Evolutionary conservation across 306 rosid genomes (phyloP), one percentile per base, ranked within the genome.

Genomic region (Lathyrus sativus): DNA sequence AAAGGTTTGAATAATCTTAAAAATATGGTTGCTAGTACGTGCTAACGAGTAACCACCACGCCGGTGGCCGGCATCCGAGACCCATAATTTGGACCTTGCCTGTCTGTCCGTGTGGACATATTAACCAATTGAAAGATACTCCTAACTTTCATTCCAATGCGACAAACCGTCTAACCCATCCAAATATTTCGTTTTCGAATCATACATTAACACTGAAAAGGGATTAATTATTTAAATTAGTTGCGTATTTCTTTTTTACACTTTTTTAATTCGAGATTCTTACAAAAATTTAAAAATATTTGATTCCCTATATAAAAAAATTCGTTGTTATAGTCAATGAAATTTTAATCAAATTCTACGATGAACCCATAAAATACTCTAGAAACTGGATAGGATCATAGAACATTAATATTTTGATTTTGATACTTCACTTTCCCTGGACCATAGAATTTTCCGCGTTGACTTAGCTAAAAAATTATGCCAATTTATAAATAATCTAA

Each of bases 11-110:
- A 17, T 31, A 29, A 28, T 13, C n/a, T 13, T 1, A 2, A 54
- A 17, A 58, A 8, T 58, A 4, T 11, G 9, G 22, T 29, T 31
- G 63, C 63, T n/a, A 58, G 35, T 35, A 29, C 63, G 56, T 50
- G 56, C 43, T 35, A 59, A 59, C 45, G 6, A 15, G 28, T 35
- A 60, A 37, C 45, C 44, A 33, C 29, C 46, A 35, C 26, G 65
- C 4, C 46, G 46, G 65, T 58, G 64, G 44, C 64, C 44, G 44
- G 43, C 43, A 33, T 31, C 28, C 2, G 24, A 33, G 65, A 59
- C 45, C 65, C 65, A 15, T 60, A 15, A 29, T 28, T 56, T 56
- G 38, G 5, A 26, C 11, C 19, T 0, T 29, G 41, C 17, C 19
- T 29, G 18, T 50, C 9, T 35, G 39, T 35, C 39, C 39, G 39